Base-by-base conservation (phyloP, 2,329 filamentous ascomycete genomes). In the Fusarium succisae region DNA sequence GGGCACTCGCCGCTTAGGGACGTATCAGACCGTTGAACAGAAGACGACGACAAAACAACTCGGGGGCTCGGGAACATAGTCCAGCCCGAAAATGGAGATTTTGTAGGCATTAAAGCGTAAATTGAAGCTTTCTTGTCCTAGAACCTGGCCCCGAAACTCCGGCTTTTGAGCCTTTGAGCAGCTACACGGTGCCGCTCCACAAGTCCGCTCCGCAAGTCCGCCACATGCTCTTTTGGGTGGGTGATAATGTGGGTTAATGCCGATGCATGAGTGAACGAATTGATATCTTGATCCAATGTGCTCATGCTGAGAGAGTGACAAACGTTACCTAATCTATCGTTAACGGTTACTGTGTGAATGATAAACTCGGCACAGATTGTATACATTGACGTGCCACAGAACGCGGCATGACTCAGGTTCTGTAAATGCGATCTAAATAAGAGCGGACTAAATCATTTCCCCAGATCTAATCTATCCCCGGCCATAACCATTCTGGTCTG, bases 31-130 rank as follows among this genome's bases (percentile, higher is more conserved):
- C 2, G 15, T 24, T 24, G 11, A 44, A 8, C 11, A 0, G 11
- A 24, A 18, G 43, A 18, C n/a, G 7, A 44, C 7, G 10, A 24
- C 43, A 24, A 44, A 13, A 4, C 17, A 44, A 8, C 6, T 5
- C 7, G 43, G n/a, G 9, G n/a, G 1, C n/a, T 24, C n/a, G 7
- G n/a, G 10, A 0, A 24, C 0, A 12, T 8, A 24, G 1, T 8
- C 15, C 5, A 44, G 7, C 10, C 43, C 15, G 6, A 44, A 44
- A n/a, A 10, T 44, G 1, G 10, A 8, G 41, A 24, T 44, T 0
- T 24, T 5, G 5, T 18, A 44, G n/a, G 15, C 0, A 44, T 18
- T 4, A 11, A 24, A 18, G 8, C 1, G 2, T 4, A 18, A 2
- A 11, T 24, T 0, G 8, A 44, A 10, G 5, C 15, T 24, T 17